A percentile compares a stretch with the other conserved stretches of the same genome.
These are phyloP conservation scores for Chionographis japonica DNA, from an alignment of 106 monocot species.

Conservation along the genomic window DNA sequence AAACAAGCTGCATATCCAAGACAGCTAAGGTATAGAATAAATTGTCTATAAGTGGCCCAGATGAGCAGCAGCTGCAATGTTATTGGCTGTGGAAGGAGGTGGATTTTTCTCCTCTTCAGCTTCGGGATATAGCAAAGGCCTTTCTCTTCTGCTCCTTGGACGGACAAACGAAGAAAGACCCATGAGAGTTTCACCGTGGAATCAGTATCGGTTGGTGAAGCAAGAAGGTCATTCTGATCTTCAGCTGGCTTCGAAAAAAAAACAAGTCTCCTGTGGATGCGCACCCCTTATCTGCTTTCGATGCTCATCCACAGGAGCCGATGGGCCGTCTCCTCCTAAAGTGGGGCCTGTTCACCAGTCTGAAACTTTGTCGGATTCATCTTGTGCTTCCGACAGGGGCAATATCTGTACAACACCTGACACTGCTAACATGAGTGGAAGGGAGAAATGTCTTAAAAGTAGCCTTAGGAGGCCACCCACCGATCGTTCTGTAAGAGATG, in stretches of 20 bases:
- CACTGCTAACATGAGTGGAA: slow-evolving; percentile 9
- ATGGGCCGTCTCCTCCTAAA: slow-evolving; percentile 35
- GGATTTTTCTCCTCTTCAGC: slow-evolving; percentile 97
- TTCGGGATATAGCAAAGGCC: slow-evolving; percentile 79
- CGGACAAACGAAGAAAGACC: slow-evolving; percentile 69
- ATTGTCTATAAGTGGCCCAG: slow-evolving; percentile 13
- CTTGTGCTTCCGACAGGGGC: slow-evolving; percentile 14
- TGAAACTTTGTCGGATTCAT: slow-evolving; percentile 9
- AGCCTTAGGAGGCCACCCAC: slow-evolving; percentile 35
- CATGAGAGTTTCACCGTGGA: slow-evolving; percentile 72
- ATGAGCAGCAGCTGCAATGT: slow-evolving; percentile 58
- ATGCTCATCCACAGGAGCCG: slow-evolving; percentile 20
- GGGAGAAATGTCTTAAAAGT: slow-evolving; percentile 35
- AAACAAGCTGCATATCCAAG: not conserved
- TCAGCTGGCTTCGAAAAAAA: slow-evolving; percentile 45
- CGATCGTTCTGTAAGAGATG: not conserved
- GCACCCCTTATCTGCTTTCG: slow-evolving; percentile 40
- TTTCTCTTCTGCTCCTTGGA: slow-evolving; percentile 72
- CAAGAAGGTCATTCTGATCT: slow-evolving; percentile 26
- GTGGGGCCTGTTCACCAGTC: slow-evolving; percentile 27
- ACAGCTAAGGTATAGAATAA: not conserved
- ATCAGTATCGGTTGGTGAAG: slow-evolving; percentile 76
- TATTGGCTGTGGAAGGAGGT: slow-evolving; percentile 92
- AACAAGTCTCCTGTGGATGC: slow-evolving; percentile 31
- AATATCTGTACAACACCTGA: not conserved